Conservation (phyloP, 139 green algal species). For the Chlamydomonas sp. region DNA sequence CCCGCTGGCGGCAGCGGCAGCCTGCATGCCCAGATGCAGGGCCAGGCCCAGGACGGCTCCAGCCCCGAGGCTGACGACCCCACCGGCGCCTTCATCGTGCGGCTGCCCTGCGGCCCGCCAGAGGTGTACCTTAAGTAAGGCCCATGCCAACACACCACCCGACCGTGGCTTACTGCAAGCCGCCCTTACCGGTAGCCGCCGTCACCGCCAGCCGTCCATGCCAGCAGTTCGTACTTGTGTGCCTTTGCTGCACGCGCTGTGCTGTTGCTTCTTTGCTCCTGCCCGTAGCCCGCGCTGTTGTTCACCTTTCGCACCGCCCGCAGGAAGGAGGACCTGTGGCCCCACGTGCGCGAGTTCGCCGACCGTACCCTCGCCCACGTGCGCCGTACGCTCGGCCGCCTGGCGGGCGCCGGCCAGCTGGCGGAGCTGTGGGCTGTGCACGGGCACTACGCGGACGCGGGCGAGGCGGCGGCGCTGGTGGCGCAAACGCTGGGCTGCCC, state of each 20-base stretch:
- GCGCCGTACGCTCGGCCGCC: conserved; percentile 58
- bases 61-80: background rate
- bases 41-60: background rate
- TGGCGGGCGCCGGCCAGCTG: conserved; percentile 54
- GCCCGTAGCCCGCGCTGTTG: background rate
- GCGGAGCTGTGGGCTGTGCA: conserved; percentile 75
- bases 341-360: conserved; percentile 91
- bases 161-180: no score
- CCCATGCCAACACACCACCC: background rate
- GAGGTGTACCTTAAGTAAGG: conserved; percentile 77
- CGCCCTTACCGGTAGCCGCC: no score
- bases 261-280: background rate
- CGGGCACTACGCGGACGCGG: conserved; percentile 90
- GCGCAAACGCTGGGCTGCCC: conserved; percentile 81
- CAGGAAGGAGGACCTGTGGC: conserved; percentile 94
- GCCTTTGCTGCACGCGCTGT: background rate
- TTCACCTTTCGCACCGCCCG: background rate
- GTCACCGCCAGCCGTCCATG: no score
- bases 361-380: conserved; percentile 82
- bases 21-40: no score
- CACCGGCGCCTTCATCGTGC: conserved; percentile 89
- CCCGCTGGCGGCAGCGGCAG: background rate
- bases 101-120: conserved; percentile 80
- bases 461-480: conserved; percentile 80
- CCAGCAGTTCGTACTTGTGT: background rate